A percentile compares a stretch with the other conserved stretches of the same genome.
phyloP scores from a whole-genome alignment of 192 early-diverging fungal genomes.

The Umbelopsis sp. region DNA sequence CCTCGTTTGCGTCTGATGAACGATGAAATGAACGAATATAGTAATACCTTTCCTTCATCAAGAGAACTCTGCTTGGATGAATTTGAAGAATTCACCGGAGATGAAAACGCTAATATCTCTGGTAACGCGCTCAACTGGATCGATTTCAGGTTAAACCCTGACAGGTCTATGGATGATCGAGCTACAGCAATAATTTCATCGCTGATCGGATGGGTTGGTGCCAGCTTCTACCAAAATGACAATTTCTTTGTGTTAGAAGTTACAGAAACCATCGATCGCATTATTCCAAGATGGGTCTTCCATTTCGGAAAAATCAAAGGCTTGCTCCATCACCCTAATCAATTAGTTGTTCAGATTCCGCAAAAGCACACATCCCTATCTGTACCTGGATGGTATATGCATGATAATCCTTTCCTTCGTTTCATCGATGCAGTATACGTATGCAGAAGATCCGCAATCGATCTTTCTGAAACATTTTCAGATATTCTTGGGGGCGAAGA shows the following conservation, averaged over 20 bases:
- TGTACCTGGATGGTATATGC: neutral
- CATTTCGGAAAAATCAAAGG: neutral
- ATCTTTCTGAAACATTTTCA: neutral
- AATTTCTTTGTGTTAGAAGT: neutral
- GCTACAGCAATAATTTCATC: neutral
- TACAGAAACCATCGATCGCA: neutral
- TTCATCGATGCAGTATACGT: neutral
- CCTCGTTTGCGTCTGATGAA: too few relatives aligned
- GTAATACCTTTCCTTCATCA: too few relatives aligned
- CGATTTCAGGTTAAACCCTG: too few relatives aligned
- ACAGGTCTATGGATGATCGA: too few relatives aligned
- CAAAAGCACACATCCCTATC: neutral
- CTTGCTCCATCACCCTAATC: neutral
- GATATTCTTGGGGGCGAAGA: neutral
- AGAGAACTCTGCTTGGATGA: too few relatives aligned
- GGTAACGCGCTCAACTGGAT: too few relatives aligned
- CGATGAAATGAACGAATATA: too few relatives aligned
- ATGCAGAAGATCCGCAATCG: neutral
- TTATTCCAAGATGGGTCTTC: neutral
- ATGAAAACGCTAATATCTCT: too few relatives aligned
- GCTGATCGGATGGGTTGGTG: neutral
- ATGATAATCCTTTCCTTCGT: neutral
- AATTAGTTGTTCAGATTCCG: neutral
- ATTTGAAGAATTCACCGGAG: too few relatives aligned
- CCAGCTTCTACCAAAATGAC: neutral